These are phyloP conservation scores for Leccinum colubrinum DNA, from an alignment of 1,284 basidiomycete genomes.

Conservation along the genomic window DNA sequence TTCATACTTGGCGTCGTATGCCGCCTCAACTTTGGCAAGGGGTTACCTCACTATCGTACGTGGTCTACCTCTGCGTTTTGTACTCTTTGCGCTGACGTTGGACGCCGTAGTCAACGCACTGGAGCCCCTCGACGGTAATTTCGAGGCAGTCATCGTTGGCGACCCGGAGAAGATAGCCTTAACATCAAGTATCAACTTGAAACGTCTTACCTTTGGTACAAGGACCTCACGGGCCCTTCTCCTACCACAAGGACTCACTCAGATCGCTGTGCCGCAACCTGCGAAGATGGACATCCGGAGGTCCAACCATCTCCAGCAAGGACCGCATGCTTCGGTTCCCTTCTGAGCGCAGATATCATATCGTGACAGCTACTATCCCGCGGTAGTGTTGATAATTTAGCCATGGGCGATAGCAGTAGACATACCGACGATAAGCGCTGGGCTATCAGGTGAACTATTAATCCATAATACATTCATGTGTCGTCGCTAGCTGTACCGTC, in stretches of 20 bases:
- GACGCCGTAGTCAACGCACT: conserved; percentile 51
- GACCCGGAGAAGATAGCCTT: conserved; percentile 67
- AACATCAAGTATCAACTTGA: conserved; percentile 43
- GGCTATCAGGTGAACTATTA: conserved; percentile 41
- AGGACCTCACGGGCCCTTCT: background rate
- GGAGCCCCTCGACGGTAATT: conserved; percentile 49
- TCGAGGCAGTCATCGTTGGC: conserved; percentile 35
- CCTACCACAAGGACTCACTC: background rate
- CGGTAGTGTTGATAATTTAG: conserved; percentile 8
- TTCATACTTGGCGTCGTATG: conserved; percentile 59
- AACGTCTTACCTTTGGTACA: conserved; percentile 31
- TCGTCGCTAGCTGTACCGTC: background rate
- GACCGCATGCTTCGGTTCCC: background rate
- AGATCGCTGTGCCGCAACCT: conserved; percentile 36
- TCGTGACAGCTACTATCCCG: conserved; percentile 11
- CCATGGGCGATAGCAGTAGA: conserved; percentile 25
- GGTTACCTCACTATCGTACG: conserved; percentile 65
- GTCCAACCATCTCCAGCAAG: background rate
- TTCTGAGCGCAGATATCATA: conserved; percentile 2
- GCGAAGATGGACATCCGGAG: conserved; percentile 1
- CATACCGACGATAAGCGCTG: conserved; percentile 40
- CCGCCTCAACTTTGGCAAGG: conserved; percentile 72
- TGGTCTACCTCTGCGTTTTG: conserved; percentile 11
- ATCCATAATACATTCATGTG: background rate
- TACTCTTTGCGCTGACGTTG: background rate